These are phyloP conservation scores for Nemania diffusa DNA, from an alignment of 2,329 filamentous ascomycete species.

Conservation along the genomic window DNA sequence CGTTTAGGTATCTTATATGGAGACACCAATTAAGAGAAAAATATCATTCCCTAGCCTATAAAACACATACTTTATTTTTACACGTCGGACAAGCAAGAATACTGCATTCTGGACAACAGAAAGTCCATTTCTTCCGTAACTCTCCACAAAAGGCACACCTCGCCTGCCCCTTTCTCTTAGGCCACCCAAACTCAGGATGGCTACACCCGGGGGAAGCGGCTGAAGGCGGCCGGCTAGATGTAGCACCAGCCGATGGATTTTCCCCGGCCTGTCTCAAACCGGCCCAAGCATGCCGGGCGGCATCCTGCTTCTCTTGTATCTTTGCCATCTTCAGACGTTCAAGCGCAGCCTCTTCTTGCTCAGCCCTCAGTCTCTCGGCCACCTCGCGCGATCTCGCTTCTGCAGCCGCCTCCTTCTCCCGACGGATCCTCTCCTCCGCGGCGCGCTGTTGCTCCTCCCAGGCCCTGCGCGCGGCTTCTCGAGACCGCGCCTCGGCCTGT, in stretches of 20 bases:
- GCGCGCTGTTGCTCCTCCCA: slow-evolving; percentile 4
- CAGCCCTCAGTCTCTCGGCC: not conserved
- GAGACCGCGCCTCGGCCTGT: not conserved
- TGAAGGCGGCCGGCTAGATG: not conserved
- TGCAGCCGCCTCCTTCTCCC: slow-evolving; percentile 4
- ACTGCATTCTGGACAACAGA: not conserved
- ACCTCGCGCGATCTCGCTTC: not conserved
- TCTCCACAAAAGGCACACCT: not conserved
- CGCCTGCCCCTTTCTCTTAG: not conserved
- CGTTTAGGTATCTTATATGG: too few relatives aligned
- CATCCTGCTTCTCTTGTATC: not conserved
- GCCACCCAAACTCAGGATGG: not conserved
- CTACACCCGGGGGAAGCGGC: not conserved
- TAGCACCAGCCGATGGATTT: not conserved
- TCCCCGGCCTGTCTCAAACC: not conserved
- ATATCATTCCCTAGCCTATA: too few relatives aligned
- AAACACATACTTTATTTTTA: not conserved
- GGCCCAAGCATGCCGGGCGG: not conserved
- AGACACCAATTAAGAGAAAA: too few relatives aligned
- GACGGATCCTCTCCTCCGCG: not conserved
- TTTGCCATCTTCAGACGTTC: not conserved
- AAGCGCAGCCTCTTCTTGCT: slow-evolving; percentile 8
- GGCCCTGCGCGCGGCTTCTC: not conserved
- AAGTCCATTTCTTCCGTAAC: not conserved
- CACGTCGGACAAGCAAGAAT: not conserved